phyloP scores from a whole-genome alignment of 257 asterid species.

The Solanum pennellii region DNA sequence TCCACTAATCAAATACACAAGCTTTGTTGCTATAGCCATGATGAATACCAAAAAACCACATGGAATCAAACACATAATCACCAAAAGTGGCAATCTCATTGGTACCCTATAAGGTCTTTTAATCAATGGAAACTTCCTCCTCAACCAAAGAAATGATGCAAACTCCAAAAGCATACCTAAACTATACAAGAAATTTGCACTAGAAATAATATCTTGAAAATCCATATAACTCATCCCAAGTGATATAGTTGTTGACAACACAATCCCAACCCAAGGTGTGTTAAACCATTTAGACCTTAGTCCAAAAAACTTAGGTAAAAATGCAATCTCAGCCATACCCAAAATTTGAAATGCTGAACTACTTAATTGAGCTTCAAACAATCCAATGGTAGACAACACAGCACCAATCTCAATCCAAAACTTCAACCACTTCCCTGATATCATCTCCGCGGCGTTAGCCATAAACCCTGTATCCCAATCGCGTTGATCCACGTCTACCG shows the following conservation, averaged over 20 bases:
- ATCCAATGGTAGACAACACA: constrained; percentile 34
- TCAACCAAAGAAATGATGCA: constrained; percentile 39
- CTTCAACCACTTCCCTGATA: constrained; percentile 52
- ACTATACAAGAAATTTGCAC: constrained; percentile 52
- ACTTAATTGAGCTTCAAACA: constrained; percentile 49
- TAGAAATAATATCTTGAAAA: constrained; percentile 24
- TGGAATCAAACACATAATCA: constrained; percentile 49
- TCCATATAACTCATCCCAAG: constrained; percentile 29
- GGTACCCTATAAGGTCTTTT: constrained; percentile 50
- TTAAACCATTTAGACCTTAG: constrained; percentile 34
- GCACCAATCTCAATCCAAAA: constrained; percentile 58
- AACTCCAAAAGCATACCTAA: constrained; percentile 64
- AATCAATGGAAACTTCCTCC: constrained; percentile 19
- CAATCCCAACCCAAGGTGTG: constrained; percentile 65
- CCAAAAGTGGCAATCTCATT: constrained; percentile 27
- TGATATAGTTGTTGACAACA: constrained; percentile 29
- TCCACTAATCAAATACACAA: constrained; percentile 39
- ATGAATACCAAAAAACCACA: constrained; percentile 39
- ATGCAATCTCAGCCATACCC: constrained; percentile 51
- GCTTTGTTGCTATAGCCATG: constrained; percentile 43
- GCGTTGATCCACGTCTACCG: constrained; percentile 34
- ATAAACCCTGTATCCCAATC: constrained; percentile 36
- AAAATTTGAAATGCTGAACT: constrained; percentile 41
- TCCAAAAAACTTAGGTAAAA: constrained; percentile 27
- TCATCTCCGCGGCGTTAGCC: constrained; percentile 37